phyloP scores from a whole-genome alignment of 2,329 filamentous ascomycete species.

The Ploettnerulaceae sp. region DNA sequence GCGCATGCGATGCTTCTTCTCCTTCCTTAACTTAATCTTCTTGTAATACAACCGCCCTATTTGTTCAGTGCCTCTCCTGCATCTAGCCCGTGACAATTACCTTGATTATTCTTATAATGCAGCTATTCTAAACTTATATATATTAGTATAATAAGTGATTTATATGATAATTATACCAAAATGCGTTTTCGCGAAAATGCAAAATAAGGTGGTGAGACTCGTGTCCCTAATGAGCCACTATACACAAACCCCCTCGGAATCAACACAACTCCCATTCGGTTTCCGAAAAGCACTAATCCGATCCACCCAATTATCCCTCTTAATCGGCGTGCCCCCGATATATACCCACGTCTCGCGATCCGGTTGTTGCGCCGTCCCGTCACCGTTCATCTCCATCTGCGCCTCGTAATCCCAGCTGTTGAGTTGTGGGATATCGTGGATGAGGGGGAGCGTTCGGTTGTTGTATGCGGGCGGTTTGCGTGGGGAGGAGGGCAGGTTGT shows the following conservation, averaged over 20 bases:
- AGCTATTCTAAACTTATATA: no score
- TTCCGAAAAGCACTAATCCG: not conserved
- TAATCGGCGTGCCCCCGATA: not conserved
- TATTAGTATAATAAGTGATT: no score
- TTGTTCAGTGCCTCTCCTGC: no score
- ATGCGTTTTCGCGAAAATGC: no score
- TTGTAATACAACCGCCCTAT: no score
- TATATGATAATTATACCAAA: no score
- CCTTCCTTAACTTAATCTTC: no score
- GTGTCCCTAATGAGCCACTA: no score
- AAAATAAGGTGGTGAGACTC: no score
- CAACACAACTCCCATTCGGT: not conserved
- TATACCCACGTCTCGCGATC: not conserved
- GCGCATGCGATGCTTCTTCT: no score
- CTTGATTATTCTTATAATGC: no score
- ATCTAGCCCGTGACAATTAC: no score
- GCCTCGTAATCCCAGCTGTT: not conserved
- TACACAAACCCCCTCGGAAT: not conserved
- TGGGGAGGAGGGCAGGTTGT: not conserved
- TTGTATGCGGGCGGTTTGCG: not conserved
- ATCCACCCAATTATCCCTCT: not conserved
- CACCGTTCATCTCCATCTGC: not conserved
- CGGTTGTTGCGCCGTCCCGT: not conserved
- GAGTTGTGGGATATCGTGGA: not conserved
- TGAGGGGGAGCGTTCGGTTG: not conserved